These are phyloP conservation scores for Corylus americana DNA, from an alignment of 306 rosid genomes.

Conservation along the genomic window DNA sequence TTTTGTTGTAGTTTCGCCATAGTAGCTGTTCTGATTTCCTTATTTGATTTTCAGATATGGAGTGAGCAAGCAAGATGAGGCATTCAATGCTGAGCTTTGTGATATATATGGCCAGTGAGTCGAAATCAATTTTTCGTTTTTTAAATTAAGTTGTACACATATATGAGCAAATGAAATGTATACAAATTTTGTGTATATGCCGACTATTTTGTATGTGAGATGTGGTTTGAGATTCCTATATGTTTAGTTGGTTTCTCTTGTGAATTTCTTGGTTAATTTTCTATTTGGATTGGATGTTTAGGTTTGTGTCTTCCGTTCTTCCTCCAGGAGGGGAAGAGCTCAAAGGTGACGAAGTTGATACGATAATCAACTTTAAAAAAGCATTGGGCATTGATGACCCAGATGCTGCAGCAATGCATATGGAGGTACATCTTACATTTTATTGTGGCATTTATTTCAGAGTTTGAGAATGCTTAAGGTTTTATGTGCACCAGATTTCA, in stretches of 20 bases:
- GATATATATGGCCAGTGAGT: slow-evolving; percentile 75
- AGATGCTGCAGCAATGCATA: slow-evolving; percentile 95
- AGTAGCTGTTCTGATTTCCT: slow-evolving; percentile 1
- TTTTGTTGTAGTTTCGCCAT: not conserved
- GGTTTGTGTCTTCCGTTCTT: slow-evolving; percentile 78
- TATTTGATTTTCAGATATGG: slow-evolving; percentile 56
- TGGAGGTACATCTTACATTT: slow-evolving; percentile 63
- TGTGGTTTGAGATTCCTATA: not conserved
- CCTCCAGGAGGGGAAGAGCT: slow-evolving; percentile 87
- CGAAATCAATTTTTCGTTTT: not conserved
- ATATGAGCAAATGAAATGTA: not conserved
- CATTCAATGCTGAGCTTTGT: slow-evolving; percentile 80
- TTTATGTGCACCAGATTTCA: slow-evolving; percentile 13
- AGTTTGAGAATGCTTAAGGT: slow-evolving; percentile 20
- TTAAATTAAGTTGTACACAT: not conserved
- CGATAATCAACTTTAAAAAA: slow-evolving; percentile 66
- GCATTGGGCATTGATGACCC: slow-evolving; percentile 95
- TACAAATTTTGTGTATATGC: slow-evolving; percentile 5
- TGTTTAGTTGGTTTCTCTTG: not conserved
- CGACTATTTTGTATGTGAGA: not conserved
- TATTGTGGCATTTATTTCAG: slow-evolving; percentile 4
- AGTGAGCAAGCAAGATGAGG: slow-evolving; percentile 87
- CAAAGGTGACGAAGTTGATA: slow-evolving; percentile 77
- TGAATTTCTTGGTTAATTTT: slow-evolving; percentile 21
- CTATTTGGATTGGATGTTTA: slow-evolving; percentile 20